Evolutionary conservation across 345 rosid genomes (phyloP).

Genomic region (Populus ilicifolia): DNA sequence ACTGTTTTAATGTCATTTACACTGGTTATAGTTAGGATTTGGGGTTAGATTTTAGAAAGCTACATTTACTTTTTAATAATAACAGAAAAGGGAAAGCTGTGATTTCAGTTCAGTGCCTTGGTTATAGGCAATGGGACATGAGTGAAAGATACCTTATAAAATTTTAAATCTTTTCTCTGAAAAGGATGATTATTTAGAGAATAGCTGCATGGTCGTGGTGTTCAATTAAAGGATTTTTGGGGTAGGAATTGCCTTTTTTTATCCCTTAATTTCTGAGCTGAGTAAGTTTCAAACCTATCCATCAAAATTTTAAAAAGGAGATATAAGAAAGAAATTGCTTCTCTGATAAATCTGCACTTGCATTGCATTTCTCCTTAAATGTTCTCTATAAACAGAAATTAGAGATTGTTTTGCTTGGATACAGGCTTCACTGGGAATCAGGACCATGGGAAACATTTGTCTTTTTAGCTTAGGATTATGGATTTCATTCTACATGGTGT

Average conservation of each 20-base stretch:
- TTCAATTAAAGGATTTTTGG: neutral
- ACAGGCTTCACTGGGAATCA: neutral
- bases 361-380: neutral
- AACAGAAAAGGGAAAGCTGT: neutral
- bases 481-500: neutral
- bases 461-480: neutral
- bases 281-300: neutral
- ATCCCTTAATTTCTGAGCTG: neutral
- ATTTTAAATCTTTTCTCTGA: neutral
- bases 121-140: neutral
- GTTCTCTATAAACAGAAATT: neutral
- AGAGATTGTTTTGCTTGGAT: neutral
- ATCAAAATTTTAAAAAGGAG: neutral
- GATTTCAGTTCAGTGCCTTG: neutral
- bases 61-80: neutral
- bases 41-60: neutral
- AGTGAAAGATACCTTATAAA: neutral
- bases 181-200: neutral
- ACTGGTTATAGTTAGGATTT: neutral
- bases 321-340: neutral
- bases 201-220: neutral
- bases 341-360: neutral
- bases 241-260: neutral
- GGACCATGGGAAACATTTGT: neutral
- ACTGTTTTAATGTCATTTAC: neutral